Evolutionary conservation across 2,329 filamentous ascomycete species (phyloP).

Genomic region (Corniculantispora saksenae): DNA sequence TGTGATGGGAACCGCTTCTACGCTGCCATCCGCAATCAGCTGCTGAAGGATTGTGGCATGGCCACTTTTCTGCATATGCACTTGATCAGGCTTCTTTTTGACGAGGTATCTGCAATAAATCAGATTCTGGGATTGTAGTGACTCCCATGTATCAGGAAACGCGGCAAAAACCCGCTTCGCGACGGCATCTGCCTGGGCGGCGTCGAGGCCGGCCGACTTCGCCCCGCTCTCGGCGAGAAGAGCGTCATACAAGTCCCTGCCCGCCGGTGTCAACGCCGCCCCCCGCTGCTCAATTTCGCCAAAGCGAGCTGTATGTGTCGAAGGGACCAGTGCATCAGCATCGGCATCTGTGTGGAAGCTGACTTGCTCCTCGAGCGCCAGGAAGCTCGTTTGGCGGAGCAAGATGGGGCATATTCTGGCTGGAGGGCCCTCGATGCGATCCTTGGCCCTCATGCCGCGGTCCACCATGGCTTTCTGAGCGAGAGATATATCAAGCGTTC

Average conservation of each 20-base stretch:
- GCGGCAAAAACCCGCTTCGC: constrained; percentile 33
- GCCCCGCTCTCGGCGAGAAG: constrained; percentile 31
- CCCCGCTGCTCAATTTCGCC: constrained; percentile 57
- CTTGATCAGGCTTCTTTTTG: neutral
- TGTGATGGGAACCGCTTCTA: constrained; percentile 45
- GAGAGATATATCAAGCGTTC: constrained; percentile 49
- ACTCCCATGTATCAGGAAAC: constrained; percentile 44
- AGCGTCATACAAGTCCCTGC: constrained; percentile 47
- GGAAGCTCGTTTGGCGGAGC: constrained; percentile 55
- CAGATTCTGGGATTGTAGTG: constrained; percentile 37
- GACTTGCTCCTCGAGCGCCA: constrained; percentile 50
- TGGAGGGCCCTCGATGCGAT: constrained; percentile 54
- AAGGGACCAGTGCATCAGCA: constrained; percentile 27
- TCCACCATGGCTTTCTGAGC: constrained; percentile 45
- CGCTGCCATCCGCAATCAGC: constrained; percentile 33
- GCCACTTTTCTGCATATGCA: neutral
- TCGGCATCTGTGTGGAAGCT: constrained; percentile 34
- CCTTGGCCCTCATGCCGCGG: constrained; percentile 45
- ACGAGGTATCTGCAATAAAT: constrained; percentile 41
- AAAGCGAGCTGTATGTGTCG: constrained; percentile 50
- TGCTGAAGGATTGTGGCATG: constrained; percentile 26
- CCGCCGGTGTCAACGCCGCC: constrained; percentile 47
- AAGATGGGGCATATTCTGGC: constrained; percentile 45
- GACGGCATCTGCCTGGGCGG: constrained; percentile 25
- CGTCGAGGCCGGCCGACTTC: neutral